These are phyloP conservation scores for Claviceps sp. DNA, from an alignment of 2,329 filamentous ascomycete species.

Conservation along the genomic window DNA sequence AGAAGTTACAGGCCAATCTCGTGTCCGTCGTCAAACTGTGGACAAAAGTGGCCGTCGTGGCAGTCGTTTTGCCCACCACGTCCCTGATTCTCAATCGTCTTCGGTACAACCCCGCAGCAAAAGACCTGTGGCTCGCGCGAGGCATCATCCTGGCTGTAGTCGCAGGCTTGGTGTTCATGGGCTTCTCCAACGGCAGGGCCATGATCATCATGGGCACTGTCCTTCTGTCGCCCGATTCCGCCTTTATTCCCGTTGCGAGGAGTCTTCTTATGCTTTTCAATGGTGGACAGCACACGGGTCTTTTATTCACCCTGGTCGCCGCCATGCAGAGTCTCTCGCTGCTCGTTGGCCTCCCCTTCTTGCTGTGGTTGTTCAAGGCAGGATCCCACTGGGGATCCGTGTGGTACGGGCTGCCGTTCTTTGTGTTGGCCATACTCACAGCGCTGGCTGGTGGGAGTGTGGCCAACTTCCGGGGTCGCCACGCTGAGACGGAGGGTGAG, in stretches of 20 bases:
- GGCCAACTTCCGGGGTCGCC: background rate
- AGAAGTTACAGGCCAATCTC: background rate
- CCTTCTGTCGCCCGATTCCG: background rate
- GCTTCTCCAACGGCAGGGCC: constrained; percentile 1
- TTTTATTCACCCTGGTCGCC: background rate
- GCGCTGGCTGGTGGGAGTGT: background rate
- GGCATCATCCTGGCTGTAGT: background rate
- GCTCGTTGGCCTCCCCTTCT: background rate
- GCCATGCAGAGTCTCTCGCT: background rate
- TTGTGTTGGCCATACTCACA: background rate
- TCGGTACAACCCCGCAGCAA: background rate
- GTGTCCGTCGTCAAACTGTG: background rate
- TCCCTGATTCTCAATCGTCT: constrained; percentile 1
- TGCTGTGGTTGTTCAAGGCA: background rate
- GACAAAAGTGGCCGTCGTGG: background rate
- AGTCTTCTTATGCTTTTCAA: constrained; percentile 2
- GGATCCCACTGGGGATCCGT: background rate
- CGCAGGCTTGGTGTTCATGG: background rate
- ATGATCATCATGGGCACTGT: constrained; percentile 2
- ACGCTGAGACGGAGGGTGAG: background rate
- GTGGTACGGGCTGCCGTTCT: constrained; percentile 1
- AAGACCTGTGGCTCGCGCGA: constrained; percentile 3
- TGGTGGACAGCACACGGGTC: background rate
- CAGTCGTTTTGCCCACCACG: background rate
- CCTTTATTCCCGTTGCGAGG: background rate